These are phyloP conservation scores for Colletotrichum sublineola DNA, from an alignment of 2,329 filamentous ascomycete genomes.

Conservation along the genomic window DNA sequence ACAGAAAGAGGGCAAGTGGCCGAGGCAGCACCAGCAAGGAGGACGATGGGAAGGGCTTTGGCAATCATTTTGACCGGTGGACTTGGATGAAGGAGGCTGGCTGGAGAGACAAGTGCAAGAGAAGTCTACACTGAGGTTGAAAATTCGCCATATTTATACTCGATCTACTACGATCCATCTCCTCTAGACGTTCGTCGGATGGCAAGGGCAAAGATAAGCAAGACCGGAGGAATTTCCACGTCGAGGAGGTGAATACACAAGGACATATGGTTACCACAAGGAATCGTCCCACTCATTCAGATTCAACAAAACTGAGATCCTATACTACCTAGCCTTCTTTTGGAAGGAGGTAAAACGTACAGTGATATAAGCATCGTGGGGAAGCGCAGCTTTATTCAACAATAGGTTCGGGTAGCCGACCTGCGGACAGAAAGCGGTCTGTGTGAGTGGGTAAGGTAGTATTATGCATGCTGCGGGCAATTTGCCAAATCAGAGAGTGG, in stretches of 20 bases:
- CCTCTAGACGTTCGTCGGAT: not conserved
- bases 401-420: constrained; percentile 13
- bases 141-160: constrained; percentile 16
- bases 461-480: constrained; percentile 5
- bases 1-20: constrained; percentile 37
- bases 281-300: not conserved
- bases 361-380: not conserved
- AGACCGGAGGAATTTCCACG: constrained; percentile 29
- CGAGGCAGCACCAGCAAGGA: constrained; percentile 36
- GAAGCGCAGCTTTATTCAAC: constrained; percentile 1
- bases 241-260: constrained; percentile 26
- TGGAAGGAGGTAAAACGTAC: constrained; percentile 23
- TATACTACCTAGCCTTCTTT: constrained; percentile 6
- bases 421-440: not conserved
- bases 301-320: not conserved
- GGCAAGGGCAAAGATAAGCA: constrained; percentile 26
- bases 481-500: not conserved
- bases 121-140: not conserved
- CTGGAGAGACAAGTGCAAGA: constrained; percentile 11
- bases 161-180: not conserved
- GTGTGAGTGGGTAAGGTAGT: constrained; percentile 17
- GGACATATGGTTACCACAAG: not conserved
- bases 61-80: constrained; percentile 29
- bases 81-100: not conserved
- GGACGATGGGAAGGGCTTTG: constrained; percentile 35